Percentiles rank a stretch among this genome's conserved stretches.
Conservation (phyloP, 1,284 basidiomycete genomes). For the Cutaneotrichosporon curvatum region DNA sequence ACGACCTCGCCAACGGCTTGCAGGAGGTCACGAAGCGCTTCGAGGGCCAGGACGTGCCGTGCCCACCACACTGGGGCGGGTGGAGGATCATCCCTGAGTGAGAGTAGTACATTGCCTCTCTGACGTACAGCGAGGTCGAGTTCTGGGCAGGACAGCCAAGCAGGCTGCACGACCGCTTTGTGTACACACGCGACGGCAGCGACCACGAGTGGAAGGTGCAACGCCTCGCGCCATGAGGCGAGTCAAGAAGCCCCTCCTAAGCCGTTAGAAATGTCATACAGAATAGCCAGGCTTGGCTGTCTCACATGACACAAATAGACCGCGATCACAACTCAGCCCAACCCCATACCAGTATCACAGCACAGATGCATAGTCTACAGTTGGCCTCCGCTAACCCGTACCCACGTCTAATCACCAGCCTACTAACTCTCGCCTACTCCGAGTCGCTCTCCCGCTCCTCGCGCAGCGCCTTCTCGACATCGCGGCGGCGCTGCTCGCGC, state of each 20-base stretch:
- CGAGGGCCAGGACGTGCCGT: constrained; percentile 60
- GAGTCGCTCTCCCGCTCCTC: constrained; percentile 13
- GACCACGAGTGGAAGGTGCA: too few species aligned
- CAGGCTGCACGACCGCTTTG: constrained; percentile 78
- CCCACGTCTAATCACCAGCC: too few species aligned
- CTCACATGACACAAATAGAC: too few species aligned
- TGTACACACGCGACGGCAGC: constrained; percentile 56
- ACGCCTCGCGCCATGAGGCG: too few species aligned
- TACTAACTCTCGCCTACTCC: too few species aligned
- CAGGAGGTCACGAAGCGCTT: constrained; percentile 59
- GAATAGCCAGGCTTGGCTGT: too few species aligned
- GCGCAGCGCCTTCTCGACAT: constrained; percentile 52
- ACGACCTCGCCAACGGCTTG: constrained; percentile 60
- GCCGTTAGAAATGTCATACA: too few species aligned
- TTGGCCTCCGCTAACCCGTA: too few species aligned
- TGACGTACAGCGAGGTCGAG: constrained; percentile 56
- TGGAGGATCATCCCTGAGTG: constrained; percentile 86
- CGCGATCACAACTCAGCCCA: too few species aligned
- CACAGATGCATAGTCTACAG: too few species aligned
- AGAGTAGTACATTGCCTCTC: constrained; percentile 45
- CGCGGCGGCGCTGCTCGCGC: constrained; percentile 61
- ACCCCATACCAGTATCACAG: too few species aligned
- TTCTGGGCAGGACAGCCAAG: constrained; percentile 91
- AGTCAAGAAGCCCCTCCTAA: too few species aligned
- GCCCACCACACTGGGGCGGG: constrained; percentile 93